Conservation (phyloP, 495 filamentous ascomycete genomes). For the Eremomyces bilateralis region DNA sequence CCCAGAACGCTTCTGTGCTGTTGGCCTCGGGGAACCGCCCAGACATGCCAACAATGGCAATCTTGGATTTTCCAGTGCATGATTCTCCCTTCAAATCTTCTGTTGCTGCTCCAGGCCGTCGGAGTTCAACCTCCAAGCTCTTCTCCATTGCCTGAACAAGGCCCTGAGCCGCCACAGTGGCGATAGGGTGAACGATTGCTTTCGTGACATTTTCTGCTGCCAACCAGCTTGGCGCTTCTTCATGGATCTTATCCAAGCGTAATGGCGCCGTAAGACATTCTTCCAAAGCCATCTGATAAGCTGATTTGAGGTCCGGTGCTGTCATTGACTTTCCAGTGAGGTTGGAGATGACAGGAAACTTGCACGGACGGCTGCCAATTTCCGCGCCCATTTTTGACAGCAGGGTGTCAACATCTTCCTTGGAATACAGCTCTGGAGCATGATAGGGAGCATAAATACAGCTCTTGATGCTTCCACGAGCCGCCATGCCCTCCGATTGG, state of each 20-base stretch:
- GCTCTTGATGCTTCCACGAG: background rate
- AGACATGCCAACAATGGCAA: slow-evolving; percentile 14
- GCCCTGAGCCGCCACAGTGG: background rate
- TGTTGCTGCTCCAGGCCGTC: background rate
- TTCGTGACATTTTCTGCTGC: too few relatives aligned
- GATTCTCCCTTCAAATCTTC: too few relatives aligned
- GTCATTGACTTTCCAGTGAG: background rate
- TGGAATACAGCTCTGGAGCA: background rate
- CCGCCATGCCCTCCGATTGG: background rate
- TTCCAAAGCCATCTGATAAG: background rate
- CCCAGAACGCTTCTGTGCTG: slow-evolving; percentile 11
- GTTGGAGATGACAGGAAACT: background rate
- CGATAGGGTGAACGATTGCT: too few relatives aligned
- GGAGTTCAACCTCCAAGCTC: background rate
- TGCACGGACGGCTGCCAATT: background rate
- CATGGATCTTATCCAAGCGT: background rate
- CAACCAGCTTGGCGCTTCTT: background rate
- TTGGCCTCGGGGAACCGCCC: slow-evolving; percentile 14
- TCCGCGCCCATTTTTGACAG: background rate
- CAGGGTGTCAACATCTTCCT: background rate
- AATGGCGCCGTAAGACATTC: background rate
- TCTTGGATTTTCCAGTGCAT: slow-evolving; percentile 5
- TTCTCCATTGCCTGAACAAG: too few relatives aligned
- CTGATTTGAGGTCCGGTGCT: background rate
- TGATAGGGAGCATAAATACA: too few relatives aligned